phyloP scores from a whole-genome alignment of 257 asterid species.

The Pogostemon cablin region DNA sequence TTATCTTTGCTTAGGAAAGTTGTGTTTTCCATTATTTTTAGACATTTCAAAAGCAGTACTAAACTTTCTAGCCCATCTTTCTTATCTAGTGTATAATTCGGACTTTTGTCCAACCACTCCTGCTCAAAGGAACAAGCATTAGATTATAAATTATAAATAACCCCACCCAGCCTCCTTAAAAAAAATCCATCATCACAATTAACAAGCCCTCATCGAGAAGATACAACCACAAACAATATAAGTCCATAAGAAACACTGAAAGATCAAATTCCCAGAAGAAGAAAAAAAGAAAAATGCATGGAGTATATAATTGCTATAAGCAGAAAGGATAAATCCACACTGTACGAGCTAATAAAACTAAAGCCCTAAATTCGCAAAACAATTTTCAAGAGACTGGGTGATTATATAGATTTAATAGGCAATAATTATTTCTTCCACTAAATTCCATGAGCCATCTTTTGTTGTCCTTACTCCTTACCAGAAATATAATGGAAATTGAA shows the following conservation, averaged over 20 bases:
- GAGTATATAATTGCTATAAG: background rate
- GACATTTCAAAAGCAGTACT: constrained; percentile 66
- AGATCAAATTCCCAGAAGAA: background rate
- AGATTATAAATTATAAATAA: constrained; percentile 7
- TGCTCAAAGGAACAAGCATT: constrained; percentile 36
- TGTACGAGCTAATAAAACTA: constrained; percentile 17
- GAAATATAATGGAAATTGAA: background rate
- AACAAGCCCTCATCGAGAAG: constrained; percentile 11
- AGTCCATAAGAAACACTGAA: constrained; percentile 2
- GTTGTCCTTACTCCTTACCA: constrained; percentile 19
- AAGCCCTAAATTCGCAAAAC: background rate
- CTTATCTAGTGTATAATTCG: constrained; percentile 38
- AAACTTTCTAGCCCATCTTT: constrained; percentile 62
- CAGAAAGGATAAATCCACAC: constrained; percentile 13
- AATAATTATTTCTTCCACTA: constrained; percentile 7
- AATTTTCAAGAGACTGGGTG: constrained; percentile 4
- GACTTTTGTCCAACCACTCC: constrained; percentile 60
- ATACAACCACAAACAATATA: background rate
- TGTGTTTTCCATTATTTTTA: constrained; percentile 81
- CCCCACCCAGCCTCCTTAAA: background rate
- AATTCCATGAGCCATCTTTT: background rate
- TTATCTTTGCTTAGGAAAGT: constrained; percentile 73
- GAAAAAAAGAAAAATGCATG: background rate
- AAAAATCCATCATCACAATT: background rate
- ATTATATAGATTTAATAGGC: constrained; percentile 1